Base-by-base conservation (phyloP, 2,329 filamentous ascomycete species). In the Clonostachys chloroleuca region DNA sequence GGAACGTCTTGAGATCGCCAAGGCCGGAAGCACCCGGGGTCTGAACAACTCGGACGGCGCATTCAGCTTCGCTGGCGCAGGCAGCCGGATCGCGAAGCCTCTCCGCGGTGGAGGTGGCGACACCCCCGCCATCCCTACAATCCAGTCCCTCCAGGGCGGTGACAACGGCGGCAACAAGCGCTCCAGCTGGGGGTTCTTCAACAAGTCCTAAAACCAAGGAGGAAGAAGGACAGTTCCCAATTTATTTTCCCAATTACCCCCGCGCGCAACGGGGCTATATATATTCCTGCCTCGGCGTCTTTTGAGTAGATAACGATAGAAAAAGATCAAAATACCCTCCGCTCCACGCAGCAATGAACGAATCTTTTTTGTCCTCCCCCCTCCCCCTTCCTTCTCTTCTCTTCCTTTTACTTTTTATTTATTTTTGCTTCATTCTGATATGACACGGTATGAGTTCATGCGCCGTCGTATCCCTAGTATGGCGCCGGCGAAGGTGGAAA, bases 1-100 rank as follows among this genome's bases (percentile, higher is more conserved):
- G 77, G 94, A 99, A 67, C 89, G 94, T 52, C 86, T 99, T 55
- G 94, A 99, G 71, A 88, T 90, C 45, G 94, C 92, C 65, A 99
- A 97, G 72, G 83, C 86, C 43, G 90, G 92, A 59, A 94, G 88
- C 54, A 96, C 92, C 12, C 86, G 91, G 54, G 91, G 89, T 46
- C 81, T 96, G 47, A 81, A 82, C 55, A 80, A 83, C 43, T 75
- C 81, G 8, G 75, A 78, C 47, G 81, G 78, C 44, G 83, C 82
- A 59, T 92, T 95, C 66, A 89, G 79, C 69, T 95, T 87, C 57
- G 69, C 73, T 52, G 74, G 70, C 46, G 78, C 76, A 5, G 82
- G 83, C 49, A 85, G 81, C 68, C 74, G 83, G 56, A 87, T 87
- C 56, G 83, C 83, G 46, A 87, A 87, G 67, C 83, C 83, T 16